phyloP scores from a whole-genome alignment of 1,284 basidiomycete species.

The Lignosus rhinocerotis region DNA sequence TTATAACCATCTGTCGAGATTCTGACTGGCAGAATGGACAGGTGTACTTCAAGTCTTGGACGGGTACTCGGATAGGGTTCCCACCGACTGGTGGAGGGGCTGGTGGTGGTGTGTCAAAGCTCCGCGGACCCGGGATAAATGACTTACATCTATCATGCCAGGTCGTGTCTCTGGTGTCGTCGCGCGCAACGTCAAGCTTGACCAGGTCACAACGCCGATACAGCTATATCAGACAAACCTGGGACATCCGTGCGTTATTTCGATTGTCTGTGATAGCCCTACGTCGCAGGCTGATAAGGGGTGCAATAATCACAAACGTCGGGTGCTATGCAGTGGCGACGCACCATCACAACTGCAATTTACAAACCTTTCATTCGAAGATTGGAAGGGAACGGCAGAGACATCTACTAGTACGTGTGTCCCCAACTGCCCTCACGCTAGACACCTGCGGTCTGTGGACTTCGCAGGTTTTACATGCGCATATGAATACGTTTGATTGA shows the following conservation, averaged over 20 bases:
- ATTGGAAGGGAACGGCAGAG: slow-evolving; percentile 50
- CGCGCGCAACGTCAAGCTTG: slow-evolving; percentile 46
- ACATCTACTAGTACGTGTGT: slow-evolving; percentile 41
- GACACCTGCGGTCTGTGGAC: neutral
- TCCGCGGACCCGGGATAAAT: neutral
- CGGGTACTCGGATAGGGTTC: slow-evolving; percentile 50
- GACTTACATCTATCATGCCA: slow-evolving; percentile 20
- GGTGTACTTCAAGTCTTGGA: slow-evolving; percentile 70
- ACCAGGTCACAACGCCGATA: slow-evolving; percentile 47
- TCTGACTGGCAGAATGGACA: slow-evolving; percentile 25
- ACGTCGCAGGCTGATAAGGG: neutral
- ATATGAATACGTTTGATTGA: neutral
- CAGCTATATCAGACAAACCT: slow-evolving; percentile 57
- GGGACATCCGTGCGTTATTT: slow-evolving; percentile 43
- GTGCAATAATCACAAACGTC: neutral
- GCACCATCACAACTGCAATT: slow-evolving; percentile 51
- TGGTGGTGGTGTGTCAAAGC: slow-evolving; percentile 42
- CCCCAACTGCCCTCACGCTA: neutral
- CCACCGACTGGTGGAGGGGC: slow-evolving; percentile 68
- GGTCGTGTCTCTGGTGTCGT: slow-evolving; percentile 54
- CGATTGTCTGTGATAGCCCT: neutral
- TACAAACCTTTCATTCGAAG: slow-evolving; percentile 45
- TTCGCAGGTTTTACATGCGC: neutral
- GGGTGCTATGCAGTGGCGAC: slow-evolving; percentile 44
- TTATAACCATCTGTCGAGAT: neutral